phyloP scores from a whole-genome alignment of 2,329 filamentous ascomycete genomes.

The Setomelanomma holmii region DNA sequence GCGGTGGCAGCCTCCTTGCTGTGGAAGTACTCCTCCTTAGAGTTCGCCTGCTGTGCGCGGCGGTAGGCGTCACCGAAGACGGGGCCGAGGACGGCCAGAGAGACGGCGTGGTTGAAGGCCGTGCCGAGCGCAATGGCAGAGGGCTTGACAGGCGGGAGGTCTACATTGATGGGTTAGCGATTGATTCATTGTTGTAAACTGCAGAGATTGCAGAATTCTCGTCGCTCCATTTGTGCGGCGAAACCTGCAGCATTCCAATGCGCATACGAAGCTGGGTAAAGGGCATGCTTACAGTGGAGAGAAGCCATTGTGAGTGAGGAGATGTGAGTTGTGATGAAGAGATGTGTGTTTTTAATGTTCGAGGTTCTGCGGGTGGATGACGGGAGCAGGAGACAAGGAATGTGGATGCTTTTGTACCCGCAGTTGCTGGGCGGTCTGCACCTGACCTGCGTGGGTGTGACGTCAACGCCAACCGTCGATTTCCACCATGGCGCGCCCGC shows the following conservation, averaged over 20 bases:
- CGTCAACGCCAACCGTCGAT: slow-evolving; percentile 27
- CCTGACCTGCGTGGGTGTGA: slow-evolving; percentile 36
- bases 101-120: slow-evolving; percentile 91
- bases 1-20: slow-evolving; percentile 91
- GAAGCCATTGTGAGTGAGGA: slow-evolving; percentile 61
- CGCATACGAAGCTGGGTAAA: no score
- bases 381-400: slow-evolving; percentile 32
- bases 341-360: slow-evolving; percentile 13
- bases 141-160: slow-evolving; percentile 88
- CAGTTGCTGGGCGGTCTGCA: slow-evolving; percentile 26
- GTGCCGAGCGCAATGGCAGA: slow-evolving; percentile 97
- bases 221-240: no score
- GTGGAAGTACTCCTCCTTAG: slow-evolving; percentile 94
- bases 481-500: slow-evolving; percentile 21
- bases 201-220: no score
- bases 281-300: slow-evolving; percentile 63
- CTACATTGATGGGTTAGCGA: slow-evolving; percentile 48
- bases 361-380: slow-evolving; percentile 19
- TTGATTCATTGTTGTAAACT: slow-evolving; percentile 7
- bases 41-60: slow-evolving; percentile 88
- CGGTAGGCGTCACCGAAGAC: slow-evolving; percentile 95
- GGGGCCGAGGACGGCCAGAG: slow-evolving; percentile 84
- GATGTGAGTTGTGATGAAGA: slow-evolving; percentile 22
- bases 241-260: no score
- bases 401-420: slow-evolving; percentile 43